These are phyloP conservation scores for Tetrapisispora arboricola DNA, from an alignment of 805 yeast species.

Conservation along the genomic window DNA sequence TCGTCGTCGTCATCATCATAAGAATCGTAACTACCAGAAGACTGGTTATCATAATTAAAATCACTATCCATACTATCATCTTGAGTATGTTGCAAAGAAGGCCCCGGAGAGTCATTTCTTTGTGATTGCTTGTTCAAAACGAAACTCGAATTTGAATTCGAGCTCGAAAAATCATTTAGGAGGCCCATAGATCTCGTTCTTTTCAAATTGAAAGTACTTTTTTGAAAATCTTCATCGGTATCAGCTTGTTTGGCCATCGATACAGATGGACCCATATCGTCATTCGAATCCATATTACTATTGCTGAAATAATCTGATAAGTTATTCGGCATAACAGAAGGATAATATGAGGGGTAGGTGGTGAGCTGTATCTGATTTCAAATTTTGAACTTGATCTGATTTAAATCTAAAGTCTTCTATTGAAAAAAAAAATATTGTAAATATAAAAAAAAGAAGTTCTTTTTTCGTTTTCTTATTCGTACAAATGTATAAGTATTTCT, in stretches of 20 bases:
- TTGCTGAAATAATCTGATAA: constrained; percentile 20
- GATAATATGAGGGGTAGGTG: too few species aligned
- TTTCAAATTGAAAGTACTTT: constrained; percentile 62
- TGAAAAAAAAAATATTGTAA: too few species aligned
- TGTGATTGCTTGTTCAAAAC: neutral
- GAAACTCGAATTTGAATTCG: neutral
- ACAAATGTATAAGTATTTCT: too few species aligned
- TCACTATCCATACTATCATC: constrained; percentile 3
- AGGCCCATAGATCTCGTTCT: constrained; percentile 78
- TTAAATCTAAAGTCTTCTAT: too few species aligned
- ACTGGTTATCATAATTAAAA: neutral
- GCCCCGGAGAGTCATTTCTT: neutral
- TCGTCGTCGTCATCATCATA: constrained; percentile 9
- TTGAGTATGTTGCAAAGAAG: neutral
- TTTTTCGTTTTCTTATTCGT: too few species aligned
- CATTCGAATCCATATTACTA: constrained; percentile 10
- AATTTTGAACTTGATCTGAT: too few species aligned
- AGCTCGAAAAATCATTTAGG: constrained; percentile 43
- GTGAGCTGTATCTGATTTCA: too few species aligned
- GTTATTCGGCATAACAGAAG: constrained; percentile 17
- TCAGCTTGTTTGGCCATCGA: constrained; percentile 56
- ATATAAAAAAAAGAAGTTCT: too few species aligned
- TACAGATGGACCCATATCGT: constrained; percentile 31
- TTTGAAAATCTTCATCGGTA: constrained; percentile 59
- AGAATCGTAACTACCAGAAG: constrained; percentile 8